Conservation (phyloP, 2,329 filamentous ascomycete genomes). For the Huntiella savannae region DNA sequence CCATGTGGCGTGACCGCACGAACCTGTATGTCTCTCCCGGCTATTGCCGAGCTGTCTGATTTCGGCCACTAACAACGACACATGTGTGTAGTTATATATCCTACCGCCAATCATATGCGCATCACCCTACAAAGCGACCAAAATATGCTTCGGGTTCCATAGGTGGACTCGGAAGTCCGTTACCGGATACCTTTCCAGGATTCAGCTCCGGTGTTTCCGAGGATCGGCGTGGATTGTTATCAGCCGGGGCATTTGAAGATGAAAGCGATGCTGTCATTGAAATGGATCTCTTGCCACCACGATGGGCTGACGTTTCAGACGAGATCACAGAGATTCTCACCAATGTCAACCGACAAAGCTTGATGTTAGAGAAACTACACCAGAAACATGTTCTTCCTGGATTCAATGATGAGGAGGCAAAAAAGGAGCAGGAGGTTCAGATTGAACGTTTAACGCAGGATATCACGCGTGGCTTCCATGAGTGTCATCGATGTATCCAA, state of each 20-base stretch:
- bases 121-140: slow-evolving; percentile 76
- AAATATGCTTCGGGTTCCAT: slow-evolving; percentile 34
- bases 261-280: slow-evolving; percentile 92
- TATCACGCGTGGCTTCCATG: slow-evolving; percentile 75
- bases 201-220: slow-evolving; percentile 24
- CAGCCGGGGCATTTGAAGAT: slow-evolving; percentile 56
- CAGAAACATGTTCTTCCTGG: slow-evolving; percentile 93
- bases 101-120: slow-evolving; percentile 94
- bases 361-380: slow-evolving; percentile 75
- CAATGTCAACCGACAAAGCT: slow-evolving; percentile 64
- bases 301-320: slow-evolving; percentile 90
- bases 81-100: slow-evolving; percentile 61
- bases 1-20: slow-evolving; percentile 97
- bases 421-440: slow-evolving; percentile 67
- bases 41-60: neutral
- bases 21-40: slow-evolving; percentile 52
- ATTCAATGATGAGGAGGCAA: slow-evolving; percentile 87
- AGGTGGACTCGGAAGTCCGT: slow-evolving; percentile 34
- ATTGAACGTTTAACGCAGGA: slow-evolving; percentile 82
- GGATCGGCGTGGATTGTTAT: slow-evolving; percentile 62
- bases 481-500: slow-evolving; percentile 77
- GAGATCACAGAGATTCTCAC: slow-evolving; percentile 71
- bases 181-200: slow-evolving; percentile 38
- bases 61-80: neutral
- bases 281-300: slow-evolving; percentile 88